phyloP scores from a whole-genome alignment of 1,284 basidiomycete genomes.

The Hypsizygus ulmarius region DNA sequence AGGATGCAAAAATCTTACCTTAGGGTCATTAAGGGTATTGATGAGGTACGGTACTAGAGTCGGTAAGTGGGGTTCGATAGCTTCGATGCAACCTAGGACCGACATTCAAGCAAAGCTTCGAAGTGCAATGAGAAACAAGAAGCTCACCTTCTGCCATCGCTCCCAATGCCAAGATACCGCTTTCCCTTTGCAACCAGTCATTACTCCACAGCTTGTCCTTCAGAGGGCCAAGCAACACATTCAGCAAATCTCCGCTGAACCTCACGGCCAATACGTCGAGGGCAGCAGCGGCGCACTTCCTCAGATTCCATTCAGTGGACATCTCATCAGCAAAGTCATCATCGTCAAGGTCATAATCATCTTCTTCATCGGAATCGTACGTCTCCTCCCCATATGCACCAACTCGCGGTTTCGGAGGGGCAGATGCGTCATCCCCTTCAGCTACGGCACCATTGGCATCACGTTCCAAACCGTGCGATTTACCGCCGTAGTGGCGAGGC shows the following conservation, averaged over 20 bases:
- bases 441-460: constrained; percentile 48
- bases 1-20: constrained; percentile 48
- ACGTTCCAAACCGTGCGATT: constrained; percentile 81
- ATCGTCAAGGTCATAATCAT: constrained; percentile 83
- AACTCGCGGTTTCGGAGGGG: constrained; percentile 47
- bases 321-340: constrained; percentile 96
- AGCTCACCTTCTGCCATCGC: constrained; percentile 94
- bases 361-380: constrained; percentile 77
- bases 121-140: constrained; percentile 3
- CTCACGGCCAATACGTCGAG: constrained; percentile 95
- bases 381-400: constrained; percentile 74
- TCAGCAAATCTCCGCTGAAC: constrained; percentile 84
- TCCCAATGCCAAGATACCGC: constrained; percentile 93
- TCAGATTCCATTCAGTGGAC: constrained; percentile 98
- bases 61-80: constrained; percentile 91
- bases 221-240: constrained; percentile 85
- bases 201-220: constrained; percentile 92
- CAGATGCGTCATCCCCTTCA: constrained; percentile 33
- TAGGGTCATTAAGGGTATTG: constrained; percentile 86
- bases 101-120: constrained; percentile 9
- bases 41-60: constrained; percentile 93
- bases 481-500: constrained; percentile 87
- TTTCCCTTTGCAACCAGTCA: constrained; percentile 95
- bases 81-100: constrained; percentile 86
- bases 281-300: constrained; percentile 98